Evolutionary conservation across 192 early-diverging fungal species (phyloP).

Genomic region (Umbelopsis sp.): DNA sequence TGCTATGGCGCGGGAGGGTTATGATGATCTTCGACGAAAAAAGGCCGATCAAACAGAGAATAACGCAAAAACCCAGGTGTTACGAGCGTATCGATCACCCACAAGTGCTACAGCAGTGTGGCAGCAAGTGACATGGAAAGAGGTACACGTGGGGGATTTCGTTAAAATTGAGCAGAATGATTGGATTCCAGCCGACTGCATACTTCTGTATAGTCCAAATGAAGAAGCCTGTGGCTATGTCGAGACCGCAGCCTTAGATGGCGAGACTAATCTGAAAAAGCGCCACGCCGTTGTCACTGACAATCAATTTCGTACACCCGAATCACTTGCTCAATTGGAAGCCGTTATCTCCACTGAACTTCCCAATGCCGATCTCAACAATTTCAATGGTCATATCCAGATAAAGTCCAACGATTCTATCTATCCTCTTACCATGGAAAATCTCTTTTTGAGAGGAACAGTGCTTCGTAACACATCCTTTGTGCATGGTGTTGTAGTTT

Average conservation of each 20-base stretch:
- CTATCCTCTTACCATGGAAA: constrained; percentile 73
- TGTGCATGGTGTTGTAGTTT: constrained; percentile 77
- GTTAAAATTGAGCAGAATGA: constrained; percentile 76
- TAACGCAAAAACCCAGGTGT: constrained; percentile 38
- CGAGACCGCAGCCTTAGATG: constrained; percentile 86
- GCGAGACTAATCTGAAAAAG: constrained; percentile 90
- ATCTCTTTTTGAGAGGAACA: constrained; percentile 85
- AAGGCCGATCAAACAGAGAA: constrained; percentile 56
- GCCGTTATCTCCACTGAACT: constrained; percentile 70
- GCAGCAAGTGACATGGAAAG: constrained; percentile 52
- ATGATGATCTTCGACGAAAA: constrained; percentile 67
- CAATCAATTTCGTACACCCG: constrained; percentile 45
- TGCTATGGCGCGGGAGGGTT: constrained; percentile 79
- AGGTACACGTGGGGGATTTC: constrained; percentile 79
- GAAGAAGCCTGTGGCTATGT: constrained; percentile 81
- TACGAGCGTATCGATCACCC: constrained; percentile 15
- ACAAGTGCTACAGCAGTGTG: constrained; percentile 64
- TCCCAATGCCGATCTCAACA: constrained; percentile 80
- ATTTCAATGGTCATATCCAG: constrained; percentile 80
- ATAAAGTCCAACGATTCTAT: constrained; percentile 31
- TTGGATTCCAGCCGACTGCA: constrained; percentile 80
- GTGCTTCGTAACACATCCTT: constrained; percentile 82
- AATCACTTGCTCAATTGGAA: constrained; percentile 49
- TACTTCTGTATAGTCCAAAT: constrained; percentile 70
- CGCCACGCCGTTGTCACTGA: constrained; percentile 61